phyloP scores from a whole-genome alignment of 495 filamentous ascomycete genomes.

The Podospora pseudoanserina region DNA sequence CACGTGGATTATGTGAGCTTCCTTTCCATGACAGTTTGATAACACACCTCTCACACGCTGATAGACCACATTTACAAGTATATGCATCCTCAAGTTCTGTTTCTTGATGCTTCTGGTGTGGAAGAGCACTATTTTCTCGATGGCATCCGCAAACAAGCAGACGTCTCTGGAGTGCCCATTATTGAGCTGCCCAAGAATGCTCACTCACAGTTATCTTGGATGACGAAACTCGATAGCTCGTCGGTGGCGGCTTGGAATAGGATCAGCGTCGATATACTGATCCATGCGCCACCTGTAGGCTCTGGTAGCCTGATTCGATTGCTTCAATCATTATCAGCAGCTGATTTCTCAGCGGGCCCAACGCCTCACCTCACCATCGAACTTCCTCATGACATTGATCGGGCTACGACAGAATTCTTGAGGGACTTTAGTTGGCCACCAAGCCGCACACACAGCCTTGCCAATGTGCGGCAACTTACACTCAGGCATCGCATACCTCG shows the following conservation, averaged over 20 bases:
- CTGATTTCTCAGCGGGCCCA: constrained; percentile 65
- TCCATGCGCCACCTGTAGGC: constrained; percentile 64
- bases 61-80: constrained; percentile 50
- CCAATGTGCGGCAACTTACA: constrained; percentile 47
- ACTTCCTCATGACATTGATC: constrained; percentile 63
- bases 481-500: constrained; percentile 67
- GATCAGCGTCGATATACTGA: constrained; percentile 67
- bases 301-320: constrained; percentile 71
- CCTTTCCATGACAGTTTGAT: not conserved
- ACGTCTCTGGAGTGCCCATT: constrained; percentile 45
- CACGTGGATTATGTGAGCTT: constrained; percentile 42
- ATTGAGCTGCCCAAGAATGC: constrained; percentile 64
- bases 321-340: constrained; percentile 64
- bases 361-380: constrained; percentile 75
- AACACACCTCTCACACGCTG: constrained; percentile 10
- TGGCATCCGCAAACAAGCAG: constrained; percentile 46
- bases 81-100: constrained; percentile 56
- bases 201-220: constrained; percentile 64
- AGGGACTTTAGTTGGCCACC: constrained; percentile 64
- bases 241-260: constrained; percentile 72
- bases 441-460: constrained; percentile 33
- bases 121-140: constrained; percentile 55
- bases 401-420: constrained; percentile 56
- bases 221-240: constrained; percentile 67
- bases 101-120: constrained; percentile 47